Evolutionary conservation across 192 early-diverging fungal genomes (phyloP).

Genomic region (Neocallimastix lanati): DNA sequence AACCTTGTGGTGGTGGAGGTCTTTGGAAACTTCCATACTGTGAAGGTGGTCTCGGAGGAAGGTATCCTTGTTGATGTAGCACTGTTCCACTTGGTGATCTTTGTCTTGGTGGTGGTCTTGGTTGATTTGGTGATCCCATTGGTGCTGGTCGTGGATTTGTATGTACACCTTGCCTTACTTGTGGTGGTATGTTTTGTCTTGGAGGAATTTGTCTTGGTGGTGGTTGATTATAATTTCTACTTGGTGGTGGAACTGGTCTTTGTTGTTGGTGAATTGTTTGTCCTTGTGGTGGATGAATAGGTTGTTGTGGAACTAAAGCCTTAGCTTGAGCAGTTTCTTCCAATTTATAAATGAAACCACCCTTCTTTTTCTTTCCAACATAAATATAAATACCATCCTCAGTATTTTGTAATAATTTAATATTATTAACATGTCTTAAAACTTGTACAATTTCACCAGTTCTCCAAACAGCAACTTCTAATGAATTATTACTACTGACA

Average conservation of each 20-base stretch:
- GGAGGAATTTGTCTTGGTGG: background rate
- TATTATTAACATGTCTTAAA: background rate
- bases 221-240: background rate
- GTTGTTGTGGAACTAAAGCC: background rate
- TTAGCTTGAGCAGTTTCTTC: background rate
- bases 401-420: background rate
- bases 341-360: background rate
- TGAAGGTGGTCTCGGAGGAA: background rate
- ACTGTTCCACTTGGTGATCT: background rate
- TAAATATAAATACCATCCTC: background rate
- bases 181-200: background rate
- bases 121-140: background rate
- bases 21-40: background rate
- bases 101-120: background rate
- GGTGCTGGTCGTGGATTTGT: too few species aligned
- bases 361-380: background rate
- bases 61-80: background rate
- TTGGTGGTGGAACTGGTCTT: background rate
- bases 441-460: constrained; percentile 6
- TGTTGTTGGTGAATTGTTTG: background rate
- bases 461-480: constrained; percentile 4
- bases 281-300: background rate
- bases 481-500: constrained; percentile 2
- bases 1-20: background rate
- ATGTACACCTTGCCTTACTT: background rate